Evolutionary conservation across 768 basidiomycete genomes (phyloP), one percentile per base, ranked within the genome.

Genomic region (Lactarius vividus): DNA sequence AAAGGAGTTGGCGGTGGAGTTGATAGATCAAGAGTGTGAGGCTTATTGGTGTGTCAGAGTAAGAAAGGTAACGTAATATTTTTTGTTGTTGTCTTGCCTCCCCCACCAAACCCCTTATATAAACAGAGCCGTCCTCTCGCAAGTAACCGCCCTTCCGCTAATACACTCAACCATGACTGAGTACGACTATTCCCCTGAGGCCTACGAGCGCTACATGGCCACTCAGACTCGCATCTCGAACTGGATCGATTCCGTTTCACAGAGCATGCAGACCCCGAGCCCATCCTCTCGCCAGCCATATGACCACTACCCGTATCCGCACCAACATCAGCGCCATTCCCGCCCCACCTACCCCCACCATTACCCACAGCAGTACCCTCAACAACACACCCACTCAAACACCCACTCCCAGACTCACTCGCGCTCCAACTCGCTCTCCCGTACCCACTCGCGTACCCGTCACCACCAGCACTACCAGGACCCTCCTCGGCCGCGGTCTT

Each of bases 131-230:
- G n/a, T 20, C 2, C 31, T 5, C 33, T 6, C 31, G 7, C 33
- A 35, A 16, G 11, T 26, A 35, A 16, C 11, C 37, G 9, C 31
- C 44, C 37, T 44, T 1, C 49, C 42, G 28, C 57, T 18, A 28
- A 62, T 23, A n/a, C 54, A 39, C 63, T 23, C 61, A 44, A 68
- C 53, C 49, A 85, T 85, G 84, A 85, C 84, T 33, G 84, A 85
- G 73, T 85, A 85, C 80, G 84, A 85, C 75, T 85, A 78, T 73
- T 85, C 84, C 61, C 83, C 83, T 23, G 83, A 82, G 71, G 84
- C 83, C 33, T 76, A 79, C 70, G 78, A 84, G 61, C 79, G 77
- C 11, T 77, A 81, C 71, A 35, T 81, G 60, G 77, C 75, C 31
- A 83, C 80, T n/a, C 83, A 83, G 72, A 33, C 75, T 64, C 78